Evolutionary conservation across 2,329 filamentous ascomycete species (phyloP).

Genomic region (Paracorniculantispora psalliotae): DNA sequence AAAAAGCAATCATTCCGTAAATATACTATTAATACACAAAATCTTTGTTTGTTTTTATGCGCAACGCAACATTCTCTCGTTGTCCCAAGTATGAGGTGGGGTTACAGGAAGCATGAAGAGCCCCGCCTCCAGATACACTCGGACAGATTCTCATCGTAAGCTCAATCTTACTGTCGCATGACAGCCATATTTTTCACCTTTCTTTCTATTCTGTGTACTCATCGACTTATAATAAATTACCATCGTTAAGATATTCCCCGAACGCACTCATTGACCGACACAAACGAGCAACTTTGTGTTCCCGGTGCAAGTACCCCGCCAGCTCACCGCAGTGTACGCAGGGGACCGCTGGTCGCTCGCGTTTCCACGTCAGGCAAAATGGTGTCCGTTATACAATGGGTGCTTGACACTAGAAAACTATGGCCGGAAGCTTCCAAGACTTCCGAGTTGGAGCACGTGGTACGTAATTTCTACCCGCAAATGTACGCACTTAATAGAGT

Average conservation of each 20-base stretch:
- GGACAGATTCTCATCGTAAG: neutral
- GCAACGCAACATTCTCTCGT: too few species aligned
- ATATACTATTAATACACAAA: too few species aligned
- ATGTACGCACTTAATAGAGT: neutral
- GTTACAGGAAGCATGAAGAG: neutral
- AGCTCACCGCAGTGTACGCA: too few species aligned
- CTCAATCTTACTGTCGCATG: neutral
- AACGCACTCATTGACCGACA: too few species aligned
- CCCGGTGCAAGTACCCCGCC: too few species aligned
- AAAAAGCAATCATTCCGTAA: too few species aligned
- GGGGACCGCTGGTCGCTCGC: too few species aligned
- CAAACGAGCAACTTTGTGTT: too few species aligned
- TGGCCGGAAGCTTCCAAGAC: slow-evolving; percentile 51
- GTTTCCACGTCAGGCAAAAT: neutral
- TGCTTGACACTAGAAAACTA: slow-evolving; percentile 55
- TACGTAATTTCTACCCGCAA: slow-evolving; percentile 29
- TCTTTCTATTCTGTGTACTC: too few species aligned
- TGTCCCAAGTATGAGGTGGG: neutral
- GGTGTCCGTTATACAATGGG: slow-evolving; percentile 49
- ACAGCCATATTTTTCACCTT: neutral
- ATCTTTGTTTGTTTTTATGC: too few species aligned
- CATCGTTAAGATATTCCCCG: too few species aligned
- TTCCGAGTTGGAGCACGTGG: slow-evolving; percentile 40
- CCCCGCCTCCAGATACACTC: neutral
- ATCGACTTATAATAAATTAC: too few species aligned